Evolutionary conservation across 768 basidiomycete genomes (phyloP), one percentile per base, ranked within the genome.

Genomic region (Tephrocybe sp.): DNA sequence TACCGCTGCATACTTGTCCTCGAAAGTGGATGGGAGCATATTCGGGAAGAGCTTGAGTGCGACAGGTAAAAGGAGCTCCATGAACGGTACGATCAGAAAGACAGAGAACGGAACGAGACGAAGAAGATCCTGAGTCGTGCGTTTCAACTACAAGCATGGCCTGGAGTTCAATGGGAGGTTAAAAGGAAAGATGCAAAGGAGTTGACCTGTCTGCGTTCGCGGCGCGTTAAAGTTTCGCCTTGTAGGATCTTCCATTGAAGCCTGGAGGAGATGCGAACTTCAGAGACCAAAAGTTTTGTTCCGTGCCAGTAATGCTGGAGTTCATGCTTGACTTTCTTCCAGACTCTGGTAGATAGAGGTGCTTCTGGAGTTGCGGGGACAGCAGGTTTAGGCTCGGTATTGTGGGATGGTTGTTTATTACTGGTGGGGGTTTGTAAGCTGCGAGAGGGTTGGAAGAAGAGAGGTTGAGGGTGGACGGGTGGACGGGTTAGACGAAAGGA

Each of bases 11-110:
- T 86, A 97, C 68, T 95, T 94, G 73, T 97, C 95, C 64, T 98
- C 94, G 55, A 99, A 98, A 0, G 97, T 99, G 0, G 91, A 94
- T 0, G 97, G 97, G 4, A 99, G 81, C 93, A 98, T 98, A 68
- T 90, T 97, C 12, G 97, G 97, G 79, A 99, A 99, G 37, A 99
- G 70, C 67, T 95, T 97, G 57, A 99, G 78, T 0, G 94, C 94
- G 33, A 99, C 91, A 2, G 97, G 97, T 2, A 99, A 81, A 4
- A 99, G 77, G 15, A 99, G 66, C 64, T 98, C 97, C 95, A 98
- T 98, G 77, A 98, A 98, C 1, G 97, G 97, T 2, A 99, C 91
- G 59, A 97, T 76, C 55, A 98, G 64, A 71, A 99, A 97, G 42
- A 92, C 92, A 6, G 90, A 83, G 69, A 99, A 99, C 1, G 97